phyloP scores from a whole-genome alignment of 345 rosid species.

The Rhodomyrtus tomentosa region DNA sequence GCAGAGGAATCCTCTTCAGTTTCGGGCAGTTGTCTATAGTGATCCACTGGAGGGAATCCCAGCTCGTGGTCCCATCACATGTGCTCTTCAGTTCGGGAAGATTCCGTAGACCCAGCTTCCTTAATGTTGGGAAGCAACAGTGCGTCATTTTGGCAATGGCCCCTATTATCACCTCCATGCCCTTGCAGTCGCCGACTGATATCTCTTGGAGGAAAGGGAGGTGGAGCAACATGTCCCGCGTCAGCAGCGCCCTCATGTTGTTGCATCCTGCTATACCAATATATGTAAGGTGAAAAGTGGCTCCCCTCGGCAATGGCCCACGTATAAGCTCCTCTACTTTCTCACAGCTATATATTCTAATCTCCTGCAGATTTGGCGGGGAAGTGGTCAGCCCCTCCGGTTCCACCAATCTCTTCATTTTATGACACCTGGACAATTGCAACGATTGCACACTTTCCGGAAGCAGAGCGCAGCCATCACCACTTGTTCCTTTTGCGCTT shows the following conservation, averaged over 20 bases:
- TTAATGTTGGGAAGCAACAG: neutral
- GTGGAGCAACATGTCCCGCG: neutral
- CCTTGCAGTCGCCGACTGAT: neutral
- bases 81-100: constrained; percentile 7
- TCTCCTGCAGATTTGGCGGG: constrained; percentile 11
- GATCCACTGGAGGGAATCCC: neutral
- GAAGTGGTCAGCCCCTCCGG: neutral
- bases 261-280: neutral
- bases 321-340: constrained; percentile 8
- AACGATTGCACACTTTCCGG: neutral
- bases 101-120: neutral
- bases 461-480: neutral
- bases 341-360: neutral
- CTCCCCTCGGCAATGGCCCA: neutral
- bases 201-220: neutral
- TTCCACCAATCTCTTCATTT: neutral
- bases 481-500: neutral
- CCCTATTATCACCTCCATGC: neutral
- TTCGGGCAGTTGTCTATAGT: neutral
- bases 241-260: neutral
- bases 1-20: constrained; percentile 8
- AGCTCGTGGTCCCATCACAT: neutral
- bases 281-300: neutral
- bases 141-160: neutral
- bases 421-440: neutral